Conservation (phyloP, 352 stramenopile species). For the Pythium aphanidermatum region DNA sequence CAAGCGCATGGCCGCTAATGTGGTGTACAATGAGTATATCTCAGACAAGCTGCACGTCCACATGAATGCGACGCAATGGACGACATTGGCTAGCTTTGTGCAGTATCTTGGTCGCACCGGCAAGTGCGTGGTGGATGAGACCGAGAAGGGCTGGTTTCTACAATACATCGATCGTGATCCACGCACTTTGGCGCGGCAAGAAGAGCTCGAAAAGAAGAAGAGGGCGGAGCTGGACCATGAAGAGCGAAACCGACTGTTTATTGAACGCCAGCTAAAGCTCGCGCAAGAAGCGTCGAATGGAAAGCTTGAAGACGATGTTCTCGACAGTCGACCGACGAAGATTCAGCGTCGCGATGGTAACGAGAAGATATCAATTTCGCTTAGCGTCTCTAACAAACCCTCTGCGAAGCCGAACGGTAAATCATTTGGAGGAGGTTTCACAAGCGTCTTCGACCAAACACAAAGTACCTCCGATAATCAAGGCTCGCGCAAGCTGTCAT, state of each 20-base stretch:
- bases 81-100: conserved; percentile 95
- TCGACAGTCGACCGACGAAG: conserved; percentile 49
- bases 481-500: conserved; percentile 4
- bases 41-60: conserved; percentile 98
- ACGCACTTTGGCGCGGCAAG: conserved; percentile 81
- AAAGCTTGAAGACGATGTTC: conserved; percentile 18
- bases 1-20: conserved; percentile 95
- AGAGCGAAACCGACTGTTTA: conserved; percentile 72
- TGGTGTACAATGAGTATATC: conserved; percentile 99
- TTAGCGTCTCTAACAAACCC: conserved; percentile 15
- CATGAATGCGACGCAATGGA: conserved; percentile 99
- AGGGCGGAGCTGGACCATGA: conserved; percentile 89
- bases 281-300: conserved; percentile 27
- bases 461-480: background rate
- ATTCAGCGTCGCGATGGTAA: conserved; percentile 35
- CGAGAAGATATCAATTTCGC: conserved; percentile 31
- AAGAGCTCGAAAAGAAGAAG: conserved; percentile 83
- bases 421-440: background rate
- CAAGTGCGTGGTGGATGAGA: conserved; percentile 97
- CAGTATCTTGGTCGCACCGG: conserved; percentile 98
- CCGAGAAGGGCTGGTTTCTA: conserved; percentile 98
- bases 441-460: conserved; percentile 5
- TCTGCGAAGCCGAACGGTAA: conserved; percentile 2
- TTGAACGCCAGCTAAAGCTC: conserved; percentile 72
- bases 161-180: conserved; percentile 95